Percentiles rank a stretch among this genome's conserved stretches.
Evolutionary conservation across 2,329 filamentous ascomycete genomes (phyloP).

Genomic region (Verticillium longisporum): DNA sequence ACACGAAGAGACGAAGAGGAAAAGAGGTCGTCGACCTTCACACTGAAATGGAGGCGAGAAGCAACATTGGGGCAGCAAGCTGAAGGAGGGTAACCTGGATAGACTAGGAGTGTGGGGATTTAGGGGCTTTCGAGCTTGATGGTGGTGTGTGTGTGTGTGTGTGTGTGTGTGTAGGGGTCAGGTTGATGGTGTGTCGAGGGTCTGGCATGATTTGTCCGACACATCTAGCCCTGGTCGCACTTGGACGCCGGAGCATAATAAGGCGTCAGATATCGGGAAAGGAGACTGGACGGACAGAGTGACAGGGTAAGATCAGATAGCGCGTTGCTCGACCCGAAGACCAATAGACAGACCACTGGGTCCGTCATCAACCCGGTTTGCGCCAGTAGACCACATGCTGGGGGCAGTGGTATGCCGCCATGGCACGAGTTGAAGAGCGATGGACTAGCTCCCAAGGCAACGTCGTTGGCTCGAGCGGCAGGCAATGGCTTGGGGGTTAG

Average conservation of each 20-base stretch:
- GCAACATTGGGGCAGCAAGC: slow-evolving; percentile 1
- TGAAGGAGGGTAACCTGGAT: not conserved
- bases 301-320: slow-evolving; percentile 2
- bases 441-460: not conserved
- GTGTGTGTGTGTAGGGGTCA: slow-evolving; percentile 4
- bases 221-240: slow-evolving; percentile 4
- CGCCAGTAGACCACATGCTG: not conserved
- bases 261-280: not conserved
- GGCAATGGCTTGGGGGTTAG: not conserved
- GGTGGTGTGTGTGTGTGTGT: no score
- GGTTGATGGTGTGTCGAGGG: slow-evolving; percentile 5
- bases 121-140: not conserved
- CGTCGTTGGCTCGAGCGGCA: not conserved
- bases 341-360: not conserved
- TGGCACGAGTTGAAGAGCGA: not conserved
- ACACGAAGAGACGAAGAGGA: not conserved
- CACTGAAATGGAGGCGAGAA: slow-evolving; percentile 7
- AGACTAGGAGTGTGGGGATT: slow-evolving; percentile 9
- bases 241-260: not conserved
- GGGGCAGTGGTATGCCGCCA: not conserved
- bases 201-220: slow-evolving; percentile 8
- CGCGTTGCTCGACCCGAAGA: not conserved
- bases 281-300: slow-evolving; percentile 3
- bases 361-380: not conserved
- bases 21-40: not conserved